These are phyloP conservation scores for Drechslerella coelobrocha DNA, from an alignment of 2,329 filamentous ascomycete species.

Conservation along the genomic window DNA sequence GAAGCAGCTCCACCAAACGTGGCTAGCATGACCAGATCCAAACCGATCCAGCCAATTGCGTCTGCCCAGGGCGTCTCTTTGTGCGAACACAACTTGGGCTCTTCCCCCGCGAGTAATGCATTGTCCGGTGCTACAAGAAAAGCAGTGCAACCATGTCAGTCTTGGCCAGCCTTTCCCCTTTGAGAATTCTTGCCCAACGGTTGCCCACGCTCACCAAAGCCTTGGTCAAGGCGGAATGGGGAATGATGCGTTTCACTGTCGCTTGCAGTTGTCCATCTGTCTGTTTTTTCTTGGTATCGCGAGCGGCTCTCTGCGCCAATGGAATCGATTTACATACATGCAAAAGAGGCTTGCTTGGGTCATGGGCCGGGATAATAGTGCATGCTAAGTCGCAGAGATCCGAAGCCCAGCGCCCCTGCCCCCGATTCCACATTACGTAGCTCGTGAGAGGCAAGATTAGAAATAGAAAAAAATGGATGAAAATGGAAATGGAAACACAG, in stretches of 20 bases:
- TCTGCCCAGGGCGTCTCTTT: neutral
- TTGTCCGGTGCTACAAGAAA: neutral
- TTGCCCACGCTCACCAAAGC: neutral
- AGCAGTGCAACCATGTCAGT: neutral
- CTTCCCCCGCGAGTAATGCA: neutral
- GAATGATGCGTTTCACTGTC: neutral
- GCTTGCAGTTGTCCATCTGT: neutral
- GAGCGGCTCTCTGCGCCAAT: neutral
- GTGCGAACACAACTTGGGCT: neutral
- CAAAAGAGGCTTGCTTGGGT: too few relatives aligned
- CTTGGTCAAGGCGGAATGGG: conserved; percentile 1
- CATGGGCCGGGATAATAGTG: too few relatives aligned
- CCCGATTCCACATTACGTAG: too few relatives aligned
- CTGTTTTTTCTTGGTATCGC: neutral
- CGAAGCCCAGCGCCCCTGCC: neutral
- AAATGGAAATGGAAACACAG: neutral
- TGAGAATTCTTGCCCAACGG: neutral
- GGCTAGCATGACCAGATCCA: neutral
- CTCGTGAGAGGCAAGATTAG: too few relatives aligned
- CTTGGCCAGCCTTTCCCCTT: too few relatives aligned
- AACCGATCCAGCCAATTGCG: neutral
- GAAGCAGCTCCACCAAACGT: neutral
- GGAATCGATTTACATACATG: neutral
- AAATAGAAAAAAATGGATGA: too few relatives aligned
- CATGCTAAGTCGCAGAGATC: neutral